These are phyloP conservation scores for Rhododendron kiyosumense DNA, from an alignment of 148 eudicot species.

Conservation along the genomic window DNA sequence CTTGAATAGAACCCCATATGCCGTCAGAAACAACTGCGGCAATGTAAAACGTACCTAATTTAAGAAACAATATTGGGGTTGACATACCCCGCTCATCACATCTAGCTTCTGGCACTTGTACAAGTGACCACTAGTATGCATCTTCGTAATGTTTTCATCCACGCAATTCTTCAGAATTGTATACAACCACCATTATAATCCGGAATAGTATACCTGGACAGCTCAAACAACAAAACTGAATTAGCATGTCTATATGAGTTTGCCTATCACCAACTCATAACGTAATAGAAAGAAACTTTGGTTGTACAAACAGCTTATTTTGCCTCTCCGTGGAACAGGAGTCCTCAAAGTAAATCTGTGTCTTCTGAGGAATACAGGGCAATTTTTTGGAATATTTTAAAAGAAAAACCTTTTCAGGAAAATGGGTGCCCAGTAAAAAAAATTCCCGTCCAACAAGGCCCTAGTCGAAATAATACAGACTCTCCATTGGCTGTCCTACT, in stretches of 20 bases:
- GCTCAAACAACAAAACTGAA: not conserved
- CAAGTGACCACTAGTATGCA: not conserved
- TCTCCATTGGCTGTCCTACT: not conserved
- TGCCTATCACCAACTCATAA: not conserved
- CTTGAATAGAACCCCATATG: not conserved
- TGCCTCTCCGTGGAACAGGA: not conserved
- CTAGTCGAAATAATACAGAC: not conserved
- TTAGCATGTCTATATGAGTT: not conserved
- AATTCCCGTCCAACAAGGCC: not conserved
- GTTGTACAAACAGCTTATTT: not conserved
- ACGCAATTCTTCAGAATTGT: not conserved
- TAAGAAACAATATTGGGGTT: not conserved
- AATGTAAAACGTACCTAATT: not conserved
- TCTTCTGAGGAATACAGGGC: not conserved
- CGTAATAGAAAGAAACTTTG: not conserved
- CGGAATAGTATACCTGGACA: slow-evolving; percentile 14
- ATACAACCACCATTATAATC: not conserved
- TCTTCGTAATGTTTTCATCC: not conserved
- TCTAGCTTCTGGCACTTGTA: not conserved
- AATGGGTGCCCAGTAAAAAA: not conserved
- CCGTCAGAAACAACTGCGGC: not conserved
- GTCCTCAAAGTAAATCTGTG: not conserved
- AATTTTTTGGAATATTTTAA: not conserved
- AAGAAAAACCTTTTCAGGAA: not conserved
- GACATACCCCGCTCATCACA: not conserved